Base-by-base conservation (phyloP, 768 basidiomycete genomes). In the Suillus americanus region DNA sequence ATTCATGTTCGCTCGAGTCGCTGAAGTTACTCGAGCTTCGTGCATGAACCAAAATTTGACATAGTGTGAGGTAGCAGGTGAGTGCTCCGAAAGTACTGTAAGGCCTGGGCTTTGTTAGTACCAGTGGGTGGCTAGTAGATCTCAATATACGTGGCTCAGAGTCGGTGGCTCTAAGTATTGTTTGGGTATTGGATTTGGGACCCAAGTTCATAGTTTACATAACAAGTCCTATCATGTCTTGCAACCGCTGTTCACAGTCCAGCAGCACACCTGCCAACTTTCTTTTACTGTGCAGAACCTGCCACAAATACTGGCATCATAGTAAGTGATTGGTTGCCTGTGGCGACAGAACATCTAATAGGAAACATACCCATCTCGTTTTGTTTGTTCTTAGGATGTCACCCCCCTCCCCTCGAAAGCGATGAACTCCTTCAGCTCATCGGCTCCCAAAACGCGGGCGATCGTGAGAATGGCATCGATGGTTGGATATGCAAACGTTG, bases 231-330 rank as follows among this genome's bases (percentile, higher is more conserved):
- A 57, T n/a, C n/a, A n/a, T 57, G 57, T 40, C 18, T 54, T 73
- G 72, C 65, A 64, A 71, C 28, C 72, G 75, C 12, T 77, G 78
- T 67, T 45, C 63, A 37, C 59, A 68, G 57, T 63, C 69, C 62
- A 66, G 60, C 64, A 77, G 67, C 62, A 51, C 68, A 28, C 72
- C 74, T 3, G 51, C 65, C 30, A 73, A 74, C 1, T 79, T 80
- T 61, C 64, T 80, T 16, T 65, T 80, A 48, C 73, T 71, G 0
- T 80, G 79, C 64, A 70, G 65, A 20, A 66, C 64, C 59, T 80
- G 79, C 64, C 67, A 40, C 53, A 79, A 67, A 68, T 60, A 67
- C 0, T 79, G 79, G 79, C 79, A 79, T 57, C 79, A 75, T 40
- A 65, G 75, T 76, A 67, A 53, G 64, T 63, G 28, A 41, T 43